Percentiles rank a stretch among this genome's conserved stretches.
Conservation (phyloP, 2,329 filamentous ascomycete genomes). For the Penicillium hesseltinei region DNA sequence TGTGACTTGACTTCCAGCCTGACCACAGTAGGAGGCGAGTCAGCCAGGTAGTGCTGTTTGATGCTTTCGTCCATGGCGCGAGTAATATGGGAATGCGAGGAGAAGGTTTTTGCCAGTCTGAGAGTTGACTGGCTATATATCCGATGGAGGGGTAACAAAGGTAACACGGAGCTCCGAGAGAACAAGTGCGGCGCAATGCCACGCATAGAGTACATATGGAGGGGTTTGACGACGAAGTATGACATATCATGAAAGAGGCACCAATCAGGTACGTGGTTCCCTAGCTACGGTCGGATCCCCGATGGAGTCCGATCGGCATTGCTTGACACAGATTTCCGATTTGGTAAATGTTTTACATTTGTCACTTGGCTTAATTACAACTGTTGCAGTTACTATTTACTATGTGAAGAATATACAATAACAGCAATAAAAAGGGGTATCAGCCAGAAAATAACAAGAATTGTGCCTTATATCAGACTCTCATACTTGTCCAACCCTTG, state of each 20-base stretch:
- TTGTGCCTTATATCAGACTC: slow-evolving; percentile 49
- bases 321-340: not conserved
- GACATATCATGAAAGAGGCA: slow-evolving; percentile 17
- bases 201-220: slow-evolving; percentile 22
- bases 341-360: not conserved
- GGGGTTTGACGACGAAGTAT: slow-evolving; percentile 13
- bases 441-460: slow-evolving; percentile 8
- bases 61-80: slow-evolving; percentile 40
- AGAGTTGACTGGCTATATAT: slow-evolving; percentile 1
- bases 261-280: slow-evolving; percentile 18
- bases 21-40: slow-evolving; percentile 85
- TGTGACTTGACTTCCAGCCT: slow-evolving; percentile 88
- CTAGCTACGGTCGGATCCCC: slow-evolving; percentile 3
- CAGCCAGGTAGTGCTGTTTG: slow-evolving; percentile 74
- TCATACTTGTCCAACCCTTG: slow-evolving; percentile 56
- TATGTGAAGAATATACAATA: not conserved
- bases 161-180: slow-evolving; percentile 18
- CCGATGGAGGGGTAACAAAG: slow-evolving; percentile 20
- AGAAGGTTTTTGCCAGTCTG: slow-evolving; percentile 16
- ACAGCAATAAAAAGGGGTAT: slow-evolving; percentile 9
- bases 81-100: slow-evolving; percentile 9
- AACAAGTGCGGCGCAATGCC: slow-evolving; percentile 19
- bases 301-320: slow-evolving; percentile 7
- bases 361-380: not conserved
- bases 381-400: slow-evolving; percentile 8